These are phyloP conservation scores for Setaria viridis DNA, from an alignment of 202 grass and related monocot genomes.

Conservation along the genomic window DNA sequence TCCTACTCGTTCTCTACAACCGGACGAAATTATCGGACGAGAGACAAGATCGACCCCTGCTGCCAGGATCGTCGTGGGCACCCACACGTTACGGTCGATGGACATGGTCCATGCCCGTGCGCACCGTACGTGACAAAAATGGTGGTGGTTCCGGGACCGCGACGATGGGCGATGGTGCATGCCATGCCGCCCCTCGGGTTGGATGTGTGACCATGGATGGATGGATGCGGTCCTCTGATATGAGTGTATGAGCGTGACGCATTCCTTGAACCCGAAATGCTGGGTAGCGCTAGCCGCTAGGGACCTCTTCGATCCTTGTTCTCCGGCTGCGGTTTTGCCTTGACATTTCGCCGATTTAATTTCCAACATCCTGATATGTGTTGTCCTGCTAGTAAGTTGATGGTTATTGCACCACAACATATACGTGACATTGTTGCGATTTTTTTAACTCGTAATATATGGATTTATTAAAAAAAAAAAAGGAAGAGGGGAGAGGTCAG, in stretches of 20 bases:
- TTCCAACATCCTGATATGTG: too few relatives aligned
- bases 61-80: too few relatives aligned
- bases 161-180: not conserved
- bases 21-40: conserved; percentile 40
- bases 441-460: too few relatives aligned
- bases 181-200: not conserved
- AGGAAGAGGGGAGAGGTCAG: too few relatives aligned
- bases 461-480: too few relatives aligned
- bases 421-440: too few relatives aligned
- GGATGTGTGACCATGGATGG: conserved; percentile 13
- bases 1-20: not conserved
- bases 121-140: not conserved
- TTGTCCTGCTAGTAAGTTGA: too few relatives aligned
- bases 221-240: not conserved
- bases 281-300: not conserved
- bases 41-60: not conserved
- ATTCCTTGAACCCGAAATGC: conserved; percentile 20
- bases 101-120: not conserved
- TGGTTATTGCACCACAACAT: too few relatives aligned
- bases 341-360: not conserved
- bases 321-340: not conserved
- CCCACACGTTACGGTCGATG: too few relatives aligned
- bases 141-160: conserved; percentile 1
- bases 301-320: not conserved
- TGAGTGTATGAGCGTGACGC: not conserved